Evolutionary conservation across 371 early-diverging fungal species (phyloP).

Genomic region (Mortierella sp.): DNA sequence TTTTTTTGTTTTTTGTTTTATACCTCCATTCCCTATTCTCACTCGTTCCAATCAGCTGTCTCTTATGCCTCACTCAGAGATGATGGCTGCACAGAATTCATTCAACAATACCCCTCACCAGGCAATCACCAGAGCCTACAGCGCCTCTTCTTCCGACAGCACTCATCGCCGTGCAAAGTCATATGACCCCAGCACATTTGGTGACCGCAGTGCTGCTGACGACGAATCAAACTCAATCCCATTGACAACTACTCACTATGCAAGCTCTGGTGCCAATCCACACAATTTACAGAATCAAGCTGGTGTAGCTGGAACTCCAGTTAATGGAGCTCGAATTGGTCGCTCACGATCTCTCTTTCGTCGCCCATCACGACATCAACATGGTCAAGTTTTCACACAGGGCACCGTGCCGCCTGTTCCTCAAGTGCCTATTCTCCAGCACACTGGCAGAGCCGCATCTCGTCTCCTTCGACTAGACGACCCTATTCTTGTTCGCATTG

Average conservation of each 20-base stretch:
- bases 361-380: constrained; percentile 25
- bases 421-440: constrained; percentile 44
- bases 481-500: constrained; percentile 49
- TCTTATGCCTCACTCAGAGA: constrained; percentile 6
- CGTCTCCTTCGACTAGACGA: constrained; percentile 46
- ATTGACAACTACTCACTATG: constrained; percentile 32
- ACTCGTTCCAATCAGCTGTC: background rate
- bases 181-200: constrained; percentile 36
- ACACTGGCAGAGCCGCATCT: constrained; percentile 43
- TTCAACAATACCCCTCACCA: constrained; percentile 12
- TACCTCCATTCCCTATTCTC: background rate
- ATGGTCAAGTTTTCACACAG: constrained; percentile 39
- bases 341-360: constrained; percentile 52
- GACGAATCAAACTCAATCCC: constrained; percentile 42
- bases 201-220: background rate
- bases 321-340: constrained; percentile 23
- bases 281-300: constrained; percentile 1
- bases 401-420: constrained; percentile 50
- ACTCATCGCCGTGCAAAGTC: constrained; percentile 40
- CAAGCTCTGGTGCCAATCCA: constrained; percentile 13
- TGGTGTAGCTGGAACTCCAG: background rate
- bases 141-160: constrained; percentile 26
- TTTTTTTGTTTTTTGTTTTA: background rate
- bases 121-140: constrained; percentile 32
- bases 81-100: constrained; percentile 40